Evolutionary conservation across 2,329 filamentous ascomycete genomes (phyloP).

Genomic region (Neofusicoccum laricinum): DNA sequence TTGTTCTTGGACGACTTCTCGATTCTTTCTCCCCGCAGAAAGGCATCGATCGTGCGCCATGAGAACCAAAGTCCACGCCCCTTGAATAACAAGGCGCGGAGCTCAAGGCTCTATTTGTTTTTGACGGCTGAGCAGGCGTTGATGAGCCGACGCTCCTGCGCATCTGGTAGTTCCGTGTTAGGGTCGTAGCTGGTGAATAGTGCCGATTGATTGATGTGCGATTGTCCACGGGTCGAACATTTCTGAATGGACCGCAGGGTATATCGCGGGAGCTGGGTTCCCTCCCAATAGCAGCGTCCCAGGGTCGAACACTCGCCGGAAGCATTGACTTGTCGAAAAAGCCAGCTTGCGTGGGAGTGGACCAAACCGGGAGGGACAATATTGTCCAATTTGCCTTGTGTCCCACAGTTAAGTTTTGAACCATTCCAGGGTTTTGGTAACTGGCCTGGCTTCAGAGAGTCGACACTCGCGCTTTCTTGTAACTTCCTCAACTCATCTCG

Average conservation of each 20-base stretch:
- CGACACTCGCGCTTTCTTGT: too few species aligned
- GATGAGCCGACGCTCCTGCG: background rate
- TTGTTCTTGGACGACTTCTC: too few species aligned
- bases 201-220: background rate
- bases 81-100: background rate
- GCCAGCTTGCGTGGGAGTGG: background rate
- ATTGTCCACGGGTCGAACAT: constrained; percentile 2
- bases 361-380: background rate
- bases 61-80: background rate
- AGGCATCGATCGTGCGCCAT: too few species aligned
- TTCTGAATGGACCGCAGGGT: background rate
- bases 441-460: too few species aligned
- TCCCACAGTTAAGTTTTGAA: too few species aligned
- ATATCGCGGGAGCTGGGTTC: background rate
- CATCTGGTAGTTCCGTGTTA: background rate
- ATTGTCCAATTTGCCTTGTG: too few species aligned
- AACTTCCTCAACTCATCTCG: too few species aligned
- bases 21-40: too few species aligned
- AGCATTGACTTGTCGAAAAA: background rate
- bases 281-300: background rate
- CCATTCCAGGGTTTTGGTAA: too few species aligned
- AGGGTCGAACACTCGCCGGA: background rate
- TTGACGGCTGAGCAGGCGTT: background rate
- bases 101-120: constrained; percentile 8
- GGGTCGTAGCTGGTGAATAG: background rate